Percentiles rank a stretch among this genome's conserved stretches.
phyloP scores from a whole-genome alignment of 306 rosid species.

The Medicago lupulina region DNA sequence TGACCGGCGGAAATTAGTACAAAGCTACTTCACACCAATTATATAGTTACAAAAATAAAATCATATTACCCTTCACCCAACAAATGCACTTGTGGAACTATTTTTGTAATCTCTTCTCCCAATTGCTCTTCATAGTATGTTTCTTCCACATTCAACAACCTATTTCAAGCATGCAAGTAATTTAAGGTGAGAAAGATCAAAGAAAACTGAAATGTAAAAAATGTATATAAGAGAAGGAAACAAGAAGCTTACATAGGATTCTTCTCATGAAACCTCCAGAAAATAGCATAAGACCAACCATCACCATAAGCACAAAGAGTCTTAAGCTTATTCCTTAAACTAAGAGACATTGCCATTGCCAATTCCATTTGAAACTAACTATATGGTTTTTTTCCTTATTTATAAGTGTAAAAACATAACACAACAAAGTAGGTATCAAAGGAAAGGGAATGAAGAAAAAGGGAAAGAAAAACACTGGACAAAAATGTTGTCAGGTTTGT shows the following conservation, averaged over 20 bases:
- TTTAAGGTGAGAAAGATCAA: conserved; percentile 5
- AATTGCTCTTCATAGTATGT: conserved; percentile 65
- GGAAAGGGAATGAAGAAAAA: neutral
- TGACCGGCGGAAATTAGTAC: neutral
- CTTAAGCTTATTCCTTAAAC: conserved; percentile 57
- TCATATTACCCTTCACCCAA: conserved; percentile 79
- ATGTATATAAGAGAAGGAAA: neutral
- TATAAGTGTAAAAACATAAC: conserved; percentile 3
- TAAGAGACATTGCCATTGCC: conserved; percentile 32
- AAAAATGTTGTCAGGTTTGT: conserved; percentile 44
- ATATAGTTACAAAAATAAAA: neutral
- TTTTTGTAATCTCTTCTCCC: conserved; percentile 51
- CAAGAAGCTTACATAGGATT: conserved; percentile 65
- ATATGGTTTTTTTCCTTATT: conserved; percentile 20
- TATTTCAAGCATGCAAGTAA: conserved; percentile 52
- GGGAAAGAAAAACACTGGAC: conserved; percentile 33
- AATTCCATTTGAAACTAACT: conserved; percentile 24
- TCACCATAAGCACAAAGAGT: conserved; percentile 57
- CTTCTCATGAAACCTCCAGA: conserved; percentile 71
- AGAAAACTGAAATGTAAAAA: conserved; percentile 11
- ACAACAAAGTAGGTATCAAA: neutral
- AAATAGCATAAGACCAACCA: conserved; percentile 82
- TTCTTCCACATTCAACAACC: conserved; percentile 80
- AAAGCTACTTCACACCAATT: neutral
- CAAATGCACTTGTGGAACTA: conserved; percentile 66